These are phyloP conservation scores for Yamadazyma blattariae DNA, from an alignment of 1,139 yeast species.

Conservation along the genomic window DNA sequence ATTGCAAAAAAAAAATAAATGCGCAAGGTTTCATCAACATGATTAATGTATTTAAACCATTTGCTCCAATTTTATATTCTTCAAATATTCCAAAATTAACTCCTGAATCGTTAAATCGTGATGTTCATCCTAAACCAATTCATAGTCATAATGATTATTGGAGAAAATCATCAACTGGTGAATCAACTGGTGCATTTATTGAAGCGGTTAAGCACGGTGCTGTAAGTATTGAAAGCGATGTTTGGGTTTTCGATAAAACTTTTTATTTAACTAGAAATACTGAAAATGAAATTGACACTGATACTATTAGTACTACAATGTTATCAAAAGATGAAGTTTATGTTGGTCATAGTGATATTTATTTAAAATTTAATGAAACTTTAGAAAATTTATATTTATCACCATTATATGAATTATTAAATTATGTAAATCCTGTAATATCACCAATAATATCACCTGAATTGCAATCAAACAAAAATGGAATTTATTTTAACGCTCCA, in stretches of 20 bases:
- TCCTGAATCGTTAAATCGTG: slow-evolving; percentile 38
- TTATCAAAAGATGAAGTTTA: slow-evolving; percentile 42
- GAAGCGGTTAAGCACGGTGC: slow-evolving; percentile 62
- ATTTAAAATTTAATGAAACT: slow-evolving; percentile 43
- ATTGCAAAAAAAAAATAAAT: no score
- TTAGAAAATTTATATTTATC: slow-evolving; percentile 52
- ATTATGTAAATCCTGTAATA: slow-evolving; percentile 37
- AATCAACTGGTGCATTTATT: slow-evolving; percentile 48
- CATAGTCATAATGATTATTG: slow-evolving; percentile 82
- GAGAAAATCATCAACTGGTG: slow-evolving; percentile 31
- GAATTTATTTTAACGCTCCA: slow-evolving; percentile 39
- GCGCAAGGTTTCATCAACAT: no score
- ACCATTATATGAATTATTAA: slow-evolving; percentile 48
- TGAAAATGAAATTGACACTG: no score
- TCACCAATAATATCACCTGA: slow-evolving; percentile 11
- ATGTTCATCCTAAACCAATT: slow-evolving; percentile 48
- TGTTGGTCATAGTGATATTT: slow-evolving; percentile 63
- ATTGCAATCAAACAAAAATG: slow-evolving; percentile 16
- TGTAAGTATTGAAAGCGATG: slow-evolving; percentile 68
- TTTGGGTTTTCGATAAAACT: slow-evolving; percentile 49
- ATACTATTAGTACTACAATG: slow-evolving; percentile 17
- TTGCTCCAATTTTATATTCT: slow-evolving; percentile 1
- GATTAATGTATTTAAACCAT: slow-evolving; percentile 13
- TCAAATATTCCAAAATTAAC: neutral
- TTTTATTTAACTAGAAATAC: slow-evolving; percentile 22